Evolutionary conservation across 1,284 basidiomycete genomes (phyloP).

Genomic region (Lignosus rhinocerotis): DNA sequence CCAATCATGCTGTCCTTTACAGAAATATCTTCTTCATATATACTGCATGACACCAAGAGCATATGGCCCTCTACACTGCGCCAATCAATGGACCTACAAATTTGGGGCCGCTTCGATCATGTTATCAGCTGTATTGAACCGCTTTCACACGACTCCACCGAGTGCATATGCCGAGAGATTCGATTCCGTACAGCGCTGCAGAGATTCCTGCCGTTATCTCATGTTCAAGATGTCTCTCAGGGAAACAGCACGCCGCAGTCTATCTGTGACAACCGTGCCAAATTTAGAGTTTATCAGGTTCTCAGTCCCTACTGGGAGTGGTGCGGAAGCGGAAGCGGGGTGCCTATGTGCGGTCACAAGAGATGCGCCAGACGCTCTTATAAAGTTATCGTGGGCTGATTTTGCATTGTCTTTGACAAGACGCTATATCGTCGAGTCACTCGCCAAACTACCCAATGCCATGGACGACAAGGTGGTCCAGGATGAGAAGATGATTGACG

Average conservation of each 20-base stretch:
- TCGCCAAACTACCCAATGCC: no score
- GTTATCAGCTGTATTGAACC: background rate
- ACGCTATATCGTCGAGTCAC: background rate
- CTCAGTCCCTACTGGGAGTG: background rate
- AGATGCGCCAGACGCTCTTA: background rate
- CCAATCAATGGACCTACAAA: no score
- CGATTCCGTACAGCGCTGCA: background rate
- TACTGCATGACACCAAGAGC: slow-evolving; percentile 21
- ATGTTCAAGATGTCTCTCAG: background rate
- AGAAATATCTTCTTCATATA: slow-evolving; percentile 41
- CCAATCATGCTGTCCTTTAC: background rate
- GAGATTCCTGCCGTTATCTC: background rate
- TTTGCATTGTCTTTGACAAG: no score
- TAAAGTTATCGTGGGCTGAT: background rate
- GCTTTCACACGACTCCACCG: background rate
- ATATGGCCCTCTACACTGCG: no score
- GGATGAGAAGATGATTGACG: slow-evolving; percentile 14
- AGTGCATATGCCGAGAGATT: background rate
- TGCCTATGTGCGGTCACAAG: slow-evolving; percentile 9
- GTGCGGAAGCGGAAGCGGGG: background rate
- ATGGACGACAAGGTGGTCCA: slow-evolving; percentile 3
- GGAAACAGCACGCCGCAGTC: background rate
- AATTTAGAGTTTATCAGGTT: background rate
- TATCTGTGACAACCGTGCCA: background rate
- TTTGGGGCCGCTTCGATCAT: background rate